A percentile compares a stretch with the other conserved stretches of the same genome.
Evolutionary conservation across 2,329 filamentous ascomycete species (phyloP).

Genomic region (Xylaria sp.): DNA sequence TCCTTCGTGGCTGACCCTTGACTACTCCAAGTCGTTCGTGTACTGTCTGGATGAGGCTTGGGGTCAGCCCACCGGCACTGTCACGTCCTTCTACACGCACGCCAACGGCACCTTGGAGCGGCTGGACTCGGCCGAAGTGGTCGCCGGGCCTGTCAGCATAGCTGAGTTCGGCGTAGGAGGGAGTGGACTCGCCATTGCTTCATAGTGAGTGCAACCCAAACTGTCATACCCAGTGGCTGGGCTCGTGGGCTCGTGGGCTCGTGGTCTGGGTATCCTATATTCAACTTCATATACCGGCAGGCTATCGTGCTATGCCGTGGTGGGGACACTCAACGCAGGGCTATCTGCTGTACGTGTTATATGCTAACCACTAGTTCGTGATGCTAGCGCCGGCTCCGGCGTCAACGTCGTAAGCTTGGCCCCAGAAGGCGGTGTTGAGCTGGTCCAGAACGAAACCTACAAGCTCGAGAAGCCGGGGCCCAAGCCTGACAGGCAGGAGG

Average conservation of each 20-base stretch:
- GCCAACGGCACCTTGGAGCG: constrained; percentile 56
- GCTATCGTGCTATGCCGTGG: neutral
- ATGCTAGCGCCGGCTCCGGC: constrained; percentile 50
- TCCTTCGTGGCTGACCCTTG: constrained; percentile 66
- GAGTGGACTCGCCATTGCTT: constrained; percentile 39
- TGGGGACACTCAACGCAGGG: neutral
- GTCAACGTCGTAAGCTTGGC: constrained; percentile 48
- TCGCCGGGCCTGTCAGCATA: constrained; percentile 39
- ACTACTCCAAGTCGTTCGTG: constrained; percentile 54
- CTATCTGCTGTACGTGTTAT: too few relatives aligned
- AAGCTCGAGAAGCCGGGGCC: constrained; percentile 46
- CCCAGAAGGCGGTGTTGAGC: constrained; percentile 40
- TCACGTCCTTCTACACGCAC: constrained; percentile 43
- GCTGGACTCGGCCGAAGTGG: constrained; percentile 40
- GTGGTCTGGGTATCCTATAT: neutral
- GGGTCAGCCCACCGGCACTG: constrained; percentile 28
- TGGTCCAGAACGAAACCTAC: constrained; percentile 49
- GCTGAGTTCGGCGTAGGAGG: constrained; percentile 38
- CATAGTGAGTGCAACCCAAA: constrained; percentile 39
- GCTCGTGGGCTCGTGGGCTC: neutral
- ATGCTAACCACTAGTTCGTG: constrained; percentile 19
- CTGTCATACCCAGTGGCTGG: neutral
- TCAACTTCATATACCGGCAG: neutral
- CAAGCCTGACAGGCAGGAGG: constrained; percentile 56
- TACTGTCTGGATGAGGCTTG: constrained; percentile 66